These are phyloP conservation scores for Cadophora luteo-olivacea DNA, from an alignment of 2,329 filamentous ascomycete species.

Conservation along the genomic window DNA sequence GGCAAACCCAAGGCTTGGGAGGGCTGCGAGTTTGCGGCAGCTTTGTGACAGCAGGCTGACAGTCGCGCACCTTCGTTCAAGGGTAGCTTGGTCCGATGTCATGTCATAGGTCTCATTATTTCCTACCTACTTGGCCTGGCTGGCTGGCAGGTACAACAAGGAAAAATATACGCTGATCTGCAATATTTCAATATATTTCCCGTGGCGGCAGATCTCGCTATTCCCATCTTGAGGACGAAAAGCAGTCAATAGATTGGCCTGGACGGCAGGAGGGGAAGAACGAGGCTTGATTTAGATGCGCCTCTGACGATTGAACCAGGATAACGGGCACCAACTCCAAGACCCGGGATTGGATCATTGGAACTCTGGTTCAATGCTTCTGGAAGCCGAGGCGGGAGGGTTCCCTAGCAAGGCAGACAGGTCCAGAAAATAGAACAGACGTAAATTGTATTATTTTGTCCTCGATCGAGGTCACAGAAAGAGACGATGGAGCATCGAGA, in stretches of 20 bases:
- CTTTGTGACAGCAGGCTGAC: conserved; percentile 28
- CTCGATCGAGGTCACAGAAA: background rate
- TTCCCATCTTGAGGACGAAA: conserved; percentile 7
- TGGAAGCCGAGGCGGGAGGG: conserved; percentile 15
- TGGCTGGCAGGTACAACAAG: background rate
- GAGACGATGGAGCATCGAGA: background rate
- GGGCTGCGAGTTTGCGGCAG: conserved; percentile 24
- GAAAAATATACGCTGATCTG: conserved; percentile 1
- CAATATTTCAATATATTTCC: conserved; percentile 18
- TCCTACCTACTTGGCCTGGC: background rate
- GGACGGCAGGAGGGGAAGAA: conserved; percentile 16
- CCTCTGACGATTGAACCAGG: conserved; percentile 28
- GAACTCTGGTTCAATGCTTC: conserved; percentile 3
- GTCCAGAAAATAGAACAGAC: background rate
- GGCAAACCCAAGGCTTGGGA: conserved; percentile 19
- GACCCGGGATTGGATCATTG: conserved; percentile 16
- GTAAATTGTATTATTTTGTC: background rate
- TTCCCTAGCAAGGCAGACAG: background rate
- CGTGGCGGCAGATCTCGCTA: conserved; percentile 4
- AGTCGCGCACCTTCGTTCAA: conserved; percentile 14
- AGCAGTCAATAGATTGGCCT: conserved; percentile 10
- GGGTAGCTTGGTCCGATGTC: conserved; percentile 12
- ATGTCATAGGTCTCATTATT: background rate
- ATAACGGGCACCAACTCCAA: background rate
- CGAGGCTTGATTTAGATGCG: conserved; percentile 27